Percentiles rank a stretch among this genome's conserved stretches.
Conservation (phyloP, 148 eudicot species). For the Persicaria tinctoria region DNA sequence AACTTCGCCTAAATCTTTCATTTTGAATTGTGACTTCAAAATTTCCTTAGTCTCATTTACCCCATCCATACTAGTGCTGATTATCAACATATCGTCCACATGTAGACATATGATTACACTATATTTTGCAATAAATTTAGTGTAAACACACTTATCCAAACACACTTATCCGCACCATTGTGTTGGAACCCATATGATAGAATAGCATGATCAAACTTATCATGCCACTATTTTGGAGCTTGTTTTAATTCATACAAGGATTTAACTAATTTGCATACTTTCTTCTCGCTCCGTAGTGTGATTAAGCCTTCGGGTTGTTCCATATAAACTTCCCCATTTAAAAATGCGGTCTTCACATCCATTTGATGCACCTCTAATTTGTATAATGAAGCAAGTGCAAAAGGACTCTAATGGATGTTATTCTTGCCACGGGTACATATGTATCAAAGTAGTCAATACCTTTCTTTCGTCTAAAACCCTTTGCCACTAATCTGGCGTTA, state of each 20-base stretch:
- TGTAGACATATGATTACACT: constrained; percentile 7
- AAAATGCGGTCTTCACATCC: constrained; percentile 3
- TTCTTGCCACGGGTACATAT: constrained; percentile 14
- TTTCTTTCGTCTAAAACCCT: constrained; percentile 3
- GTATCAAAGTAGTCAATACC: constrained; percentile 14
- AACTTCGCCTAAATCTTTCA: neutral
- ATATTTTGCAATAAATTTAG: constrained; percentile 8
- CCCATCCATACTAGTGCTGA: neutral
- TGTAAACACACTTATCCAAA: constrained; percentile 3
- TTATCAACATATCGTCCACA: neutral
- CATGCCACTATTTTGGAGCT: neutral
- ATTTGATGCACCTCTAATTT: constrained; percentile 12
- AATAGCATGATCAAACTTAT: neutral
- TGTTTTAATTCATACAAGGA: constrained; percentile 11
- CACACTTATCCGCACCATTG: neutral
- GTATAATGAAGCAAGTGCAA: constrained; percentile 14
- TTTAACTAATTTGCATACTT: neutral
- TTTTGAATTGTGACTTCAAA: constrained; percentile 2
- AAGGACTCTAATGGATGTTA: constrained; percentile 13
- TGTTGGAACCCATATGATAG: neutral
- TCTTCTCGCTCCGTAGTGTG: neutral
- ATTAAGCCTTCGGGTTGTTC: neutral
- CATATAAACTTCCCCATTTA: neutral
- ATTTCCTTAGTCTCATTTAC: constrained; percentile 1
- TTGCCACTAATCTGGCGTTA: constrained; percentile 4